Evolutionary conservation across 805 yeast genomes (phyloP), one percentile per base, ranked within the genome.

Genomic region (Teunomyces pallodes): DNA sequence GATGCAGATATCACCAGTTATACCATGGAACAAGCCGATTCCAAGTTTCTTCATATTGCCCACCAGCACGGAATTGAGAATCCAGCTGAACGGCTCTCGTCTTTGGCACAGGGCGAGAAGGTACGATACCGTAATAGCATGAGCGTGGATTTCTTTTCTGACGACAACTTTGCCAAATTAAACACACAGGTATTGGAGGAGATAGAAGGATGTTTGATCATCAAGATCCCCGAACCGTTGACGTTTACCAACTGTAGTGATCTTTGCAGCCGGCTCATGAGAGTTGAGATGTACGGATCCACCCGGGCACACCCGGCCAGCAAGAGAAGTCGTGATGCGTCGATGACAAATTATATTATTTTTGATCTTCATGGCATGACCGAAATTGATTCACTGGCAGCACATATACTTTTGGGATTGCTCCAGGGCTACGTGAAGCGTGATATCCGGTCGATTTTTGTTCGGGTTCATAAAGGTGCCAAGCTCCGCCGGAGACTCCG

Each of bases 281-380:
- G 78, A 36, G 70, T 73, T 9, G 78, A 73, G 48, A 56, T 69
- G 62, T 71, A 67, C 49, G 78, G 78, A 7, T 70, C 76, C 1
- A 65, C 76, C 2, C 65, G 59, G 45, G 74, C 76, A 0, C 78
- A 73, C 49, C 78, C 78, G 0, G 77, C 75, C 1, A 61, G 58
- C 53, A 70, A 64, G 50, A 42, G 72, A 43, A 62, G 61, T 46
- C 53, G 77, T 41, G 68, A 61, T 40, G 65, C 50, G 2, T 58
- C 69, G 4, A 68, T 72, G 76, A 71, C 75, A 3, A 64, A 68
- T 43, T 72, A 70, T 49, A 59, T 72, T 17, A 65, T 73, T 7
- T 72, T 73, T 54, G 77, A 73, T 48, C 52, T 73, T 20, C 60
- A 71, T 45, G 78, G 76, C 0, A 73, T 73, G 77, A 54, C 72